These are phyloP conservation scores for Malania oleifera DNA, from an alignment of 164 flowering plant genomes.

Conservation along the genomic window DNA sequence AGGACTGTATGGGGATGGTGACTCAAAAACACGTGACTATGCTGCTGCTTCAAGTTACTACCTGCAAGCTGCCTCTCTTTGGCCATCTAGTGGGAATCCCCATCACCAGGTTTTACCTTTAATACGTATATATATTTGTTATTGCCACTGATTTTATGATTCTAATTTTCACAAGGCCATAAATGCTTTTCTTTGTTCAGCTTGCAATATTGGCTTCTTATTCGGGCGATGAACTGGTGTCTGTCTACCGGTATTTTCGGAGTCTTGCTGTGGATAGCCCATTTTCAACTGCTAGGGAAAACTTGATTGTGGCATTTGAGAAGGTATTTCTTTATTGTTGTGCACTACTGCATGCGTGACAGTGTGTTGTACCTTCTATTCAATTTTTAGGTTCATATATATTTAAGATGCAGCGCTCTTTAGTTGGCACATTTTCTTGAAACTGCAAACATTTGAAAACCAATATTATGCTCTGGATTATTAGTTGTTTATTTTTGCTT, in stretches of 20 bases:
- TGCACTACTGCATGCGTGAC: too few relatives aligned
- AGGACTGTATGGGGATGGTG: constrained; percentile 84
- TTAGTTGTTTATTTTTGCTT: too few relatives aligned
- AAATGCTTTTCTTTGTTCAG: constrained; percentile 30
- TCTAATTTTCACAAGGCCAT: neutral
- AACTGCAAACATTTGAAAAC: too few relatives aligned
- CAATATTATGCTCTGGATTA: too few relatives aligned
- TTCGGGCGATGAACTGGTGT: constrained; percentile 75
- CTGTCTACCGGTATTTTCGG: constrained; percentile 84
- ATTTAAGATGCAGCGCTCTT: too few relatives aligned
- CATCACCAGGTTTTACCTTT: constrained; percentile 78
- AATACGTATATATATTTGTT: too few relatives aligned
- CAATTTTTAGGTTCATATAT: too few relatives aligned
- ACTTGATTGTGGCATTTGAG: constrained; percentile 90
- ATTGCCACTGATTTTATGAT: neutral
- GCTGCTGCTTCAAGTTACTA: constrained; percentile 93
- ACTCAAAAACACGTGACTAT: constrained; percentile 68
- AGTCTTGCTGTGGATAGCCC: constrained; percentile 85
- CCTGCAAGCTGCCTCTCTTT: constrained; percentile 76
- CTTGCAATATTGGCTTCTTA: constrained; percentile 93
- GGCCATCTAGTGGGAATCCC: constrained; percentile 93
- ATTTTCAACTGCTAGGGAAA: constrained; percentile 88
- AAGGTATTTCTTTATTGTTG: constrained; percentile 73
- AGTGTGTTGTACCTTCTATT: too few relatives aligned
- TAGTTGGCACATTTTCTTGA: too few relatives aligned